Percentiles rank a stretch among this genome's conserved stretches.
Conservation (phyloP, 352 stramenopile species). For the Blastocystis sp. region DNA sequence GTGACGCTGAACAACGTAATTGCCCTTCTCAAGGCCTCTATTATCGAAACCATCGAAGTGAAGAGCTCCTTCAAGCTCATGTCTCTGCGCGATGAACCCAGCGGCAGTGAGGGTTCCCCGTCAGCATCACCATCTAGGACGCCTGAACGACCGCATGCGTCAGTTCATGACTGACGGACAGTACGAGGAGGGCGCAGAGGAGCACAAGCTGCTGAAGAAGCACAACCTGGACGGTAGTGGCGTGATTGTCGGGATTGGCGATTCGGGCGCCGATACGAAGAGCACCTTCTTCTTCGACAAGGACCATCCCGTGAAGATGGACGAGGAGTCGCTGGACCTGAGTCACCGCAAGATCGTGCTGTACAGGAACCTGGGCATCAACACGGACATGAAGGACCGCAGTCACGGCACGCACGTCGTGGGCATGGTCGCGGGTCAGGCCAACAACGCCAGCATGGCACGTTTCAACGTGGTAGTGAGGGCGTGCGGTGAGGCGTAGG, state of each 20-base stretch:
- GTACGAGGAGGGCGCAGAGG: neutral
- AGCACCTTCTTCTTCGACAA: constrained; percentile 57
- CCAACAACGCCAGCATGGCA: neutral
- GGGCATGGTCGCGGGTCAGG: constrained; percentile 34
- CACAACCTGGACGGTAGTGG: constrained; percentile 24
- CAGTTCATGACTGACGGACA: constrained; percentile 5
- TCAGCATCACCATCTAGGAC: neutral
- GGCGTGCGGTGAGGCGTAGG: neutral
- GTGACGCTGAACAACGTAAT: too few relatives aligned
- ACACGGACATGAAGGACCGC: neutral
- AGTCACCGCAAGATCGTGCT: constrained; percentile 44
- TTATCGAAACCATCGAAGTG: neutral
- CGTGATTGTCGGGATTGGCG: constrained; percentile 38
- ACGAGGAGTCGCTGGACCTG: neutral
- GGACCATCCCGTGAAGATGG: neutral
- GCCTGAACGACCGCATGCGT: constrained; percentile 51
- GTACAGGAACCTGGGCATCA: neutral
- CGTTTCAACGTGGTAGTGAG: neutral
- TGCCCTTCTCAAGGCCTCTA: neutral
- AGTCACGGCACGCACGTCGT: constrained; percentile 47
- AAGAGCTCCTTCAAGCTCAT: neutral
- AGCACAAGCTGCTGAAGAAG: neutral
- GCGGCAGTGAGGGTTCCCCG: too few relatives aligned
- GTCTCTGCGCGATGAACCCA: neutral
- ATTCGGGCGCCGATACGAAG: constrained; percentile 15